These are phyloP conservation scores for Blastobotrys peoriensis DNA, from an alignment of 805 yeast genomes.

Conservation along the genomic window DNA sequence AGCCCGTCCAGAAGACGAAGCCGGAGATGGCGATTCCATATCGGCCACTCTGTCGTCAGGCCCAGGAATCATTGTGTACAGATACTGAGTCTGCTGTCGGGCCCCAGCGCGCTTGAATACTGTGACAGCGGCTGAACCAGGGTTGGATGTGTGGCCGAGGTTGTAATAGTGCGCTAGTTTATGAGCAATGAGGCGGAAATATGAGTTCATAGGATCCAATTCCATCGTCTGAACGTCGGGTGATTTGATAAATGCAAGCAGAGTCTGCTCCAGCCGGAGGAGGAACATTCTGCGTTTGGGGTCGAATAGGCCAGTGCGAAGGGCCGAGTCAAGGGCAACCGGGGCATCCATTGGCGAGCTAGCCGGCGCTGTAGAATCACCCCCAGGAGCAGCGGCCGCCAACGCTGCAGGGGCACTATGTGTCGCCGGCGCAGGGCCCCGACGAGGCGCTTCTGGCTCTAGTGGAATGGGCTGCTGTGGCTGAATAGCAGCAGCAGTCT, in stretches of 20 bases:
- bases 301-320: conserved; percentile 38
- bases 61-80: conserved; percentile 4
- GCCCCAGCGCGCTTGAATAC: conserved; percentile 32
- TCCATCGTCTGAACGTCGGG: conserved; percentile 37
- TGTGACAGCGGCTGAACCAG: conserved; percentile 43
- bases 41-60: background rate
- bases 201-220: conserved; percentile 58
- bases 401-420: background rate
- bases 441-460: background rate
- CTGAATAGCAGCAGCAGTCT: background rate
- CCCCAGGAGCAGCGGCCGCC: background rate
- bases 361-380: background rate
- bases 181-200: conserved; percentile 60
- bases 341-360: background rate
- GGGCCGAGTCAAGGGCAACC: conserved; percentile 31
- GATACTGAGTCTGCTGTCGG: conserved; percentile 3
- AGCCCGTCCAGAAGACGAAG: conserved; percentile 5
- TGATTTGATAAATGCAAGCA: conserved; percentile 41
- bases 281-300: conserved; percentile 46
- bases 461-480: background rate
- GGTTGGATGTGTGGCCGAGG: conserved; percentile 50
- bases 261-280: conserved; percentile 42
- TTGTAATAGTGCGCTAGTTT: conserved; percentile 63
- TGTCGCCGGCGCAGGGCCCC: background rate
- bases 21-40: background rate